Conservation (phyloP, 805 yeast genomes). For the Sungouiella blattae region DNA sequence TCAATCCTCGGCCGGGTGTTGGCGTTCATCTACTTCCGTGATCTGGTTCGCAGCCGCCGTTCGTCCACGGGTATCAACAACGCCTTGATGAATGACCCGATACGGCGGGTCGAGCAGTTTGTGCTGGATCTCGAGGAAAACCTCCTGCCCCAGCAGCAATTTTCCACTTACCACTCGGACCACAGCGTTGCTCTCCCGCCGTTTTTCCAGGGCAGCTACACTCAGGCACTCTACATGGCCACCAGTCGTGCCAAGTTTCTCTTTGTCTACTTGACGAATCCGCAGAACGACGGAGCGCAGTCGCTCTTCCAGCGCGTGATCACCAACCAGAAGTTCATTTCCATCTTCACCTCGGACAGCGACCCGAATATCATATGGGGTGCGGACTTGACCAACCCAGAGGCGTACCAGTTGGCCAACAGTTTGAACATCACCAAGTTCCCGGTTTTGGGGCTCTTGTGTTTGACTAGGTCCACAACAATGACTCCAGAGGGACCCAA, state of each 20-base stretch:
- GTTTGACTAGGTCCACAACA: conserved; percentile 55
- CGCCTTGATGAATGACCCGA: conserved; percentile 41
- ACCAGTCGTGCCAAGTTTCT: conserved; percentile 70
- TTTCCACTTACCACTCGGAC: conserved; percentile 9
- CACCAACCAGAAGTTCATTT: conserved; percentile 46
- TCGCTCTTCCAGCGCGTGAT: conserved; percentile 54
- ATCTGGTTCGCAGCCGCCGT: conserved; percentile 2
- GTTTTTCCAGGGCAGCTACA: conserved; percentile 73
- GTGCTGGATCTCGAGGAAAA: conserved; percentile 50
- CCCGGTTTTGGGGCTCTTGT: conserved; percentile 80
- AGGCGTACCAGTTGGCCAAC: conserved; percentile 79
- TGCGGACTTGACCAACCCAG: conserved; percentile 77
- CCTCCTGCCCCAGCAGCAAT: conserved; percentile 22
- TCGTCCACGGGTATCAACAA: conserved; percentile 12
- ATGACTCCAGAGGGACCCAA: conserved; percentile 56
- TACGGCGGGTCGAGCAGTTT: conserved; percentile 50
- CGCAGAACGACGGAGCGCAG: conserved; percentile 60
- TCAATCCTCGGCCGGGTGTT: background rate
- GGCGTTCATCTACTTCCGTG: conserved; percentile 5
- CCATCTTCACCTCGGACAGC: conserved; percentile 39
- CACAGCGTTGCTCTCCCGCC: conserved; percentile 26
- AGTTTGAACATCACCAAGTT: conserved; percentile 65
- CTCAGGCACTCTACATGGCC: conserved; percentile 70
- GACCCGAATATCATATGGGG: conserved; percentile 67
- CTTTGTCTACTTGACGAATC: conserved; percentile 68